Evolutionary conservation across 169 alveolate species (phyloP), one percentile per base, ranked within the genome.

Genomic region (Condylostoma magnum): DNA sequence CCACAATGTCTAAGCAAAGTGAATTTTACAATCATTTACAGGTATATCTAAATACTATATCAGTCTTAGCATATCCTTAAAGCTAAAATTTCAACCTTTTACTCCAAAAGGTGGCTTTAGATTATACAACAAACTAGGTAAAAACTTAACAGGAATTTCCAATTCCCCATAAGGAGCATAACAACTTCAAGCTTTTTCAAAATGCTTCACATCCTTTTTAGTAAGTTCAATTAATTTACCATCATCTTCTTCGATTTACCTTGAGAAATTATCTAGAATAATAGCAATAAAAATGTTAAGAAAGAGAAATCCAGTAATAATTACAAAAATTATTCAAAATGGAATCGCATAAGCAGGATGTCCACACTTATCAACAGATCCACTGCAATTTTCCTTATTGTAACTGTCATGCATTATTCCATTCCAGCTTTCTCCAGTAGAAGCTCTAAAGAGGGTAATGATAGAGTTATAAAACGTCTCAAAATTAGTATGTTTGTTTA

Each of bases 371-470:
- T n/a, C 54, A 65, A 43, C 30, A 50, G 30, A 34, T 15, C 86
- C 88, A 12, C n/a, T 25, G 18, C 69, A 57, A 31, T 63, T 41
- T 12, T 63, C 8, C n/a, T n/a, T n/a, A 0, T 53, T 75, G 58
- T 48, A 52, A 47, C 85, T 73, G 53, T 89, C 90, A 60, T 55
- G 73, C 83, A 77, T 80, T 3, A 89, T 27, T 22, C 52, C 74
- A 75, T 80, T 73, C 91, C 94, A 87, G 63, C 70, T 58, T 69
- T 86, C 95, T n/a, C 95, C 95, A 6, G 95, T 86, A 2, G 89
- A 57, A 18, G 87, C 56, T 48, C 93, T 51, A 52, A 85, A 85
- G 30, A 82, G 68, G 10, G 80, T 69, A 33, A 82, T 47, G 37
- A 90, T 65, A 22, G 93, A 69, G 33, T 52, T 58, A 72, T 84